These are phyloP conservation scores for Magnaporthiopsis incrustans DNA, from an alignment of 2,329 filamentous ascomycete species.

Conservation along the genomic window DNA sequence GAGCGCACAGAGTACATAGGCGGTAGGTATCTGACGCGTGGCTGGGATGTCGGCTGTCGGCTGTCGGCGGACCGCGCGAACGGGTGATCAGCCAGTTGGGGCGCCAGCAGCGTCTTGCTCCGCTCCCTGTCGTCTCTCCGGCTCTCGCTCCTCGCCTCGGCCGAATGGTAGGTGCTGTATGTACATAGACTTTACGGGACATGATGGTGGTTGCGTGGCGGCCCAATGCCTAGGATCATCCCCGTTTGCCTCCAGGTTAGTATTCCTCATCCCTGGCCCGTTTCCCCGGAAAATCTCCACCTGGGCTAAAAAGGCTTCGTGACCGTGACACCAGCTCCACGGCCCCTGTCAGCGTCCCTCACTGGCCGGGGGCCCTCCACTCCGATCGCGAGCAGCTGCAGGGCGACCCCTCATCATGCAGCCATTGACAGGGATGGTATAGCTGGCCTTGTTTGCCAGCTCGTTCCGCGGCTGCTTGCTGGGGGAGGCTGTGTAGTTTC, in stretches of 20 bases:
- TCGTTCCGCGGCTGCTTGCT: background rate
- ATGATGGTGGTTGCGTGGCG: background rate
- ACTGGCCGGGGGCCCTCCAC: background rate
- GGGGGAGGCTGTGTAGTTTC: background rate
- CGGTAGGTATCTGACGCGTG: background rate
- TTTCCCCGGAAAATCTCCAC: conserved; percentile 15
- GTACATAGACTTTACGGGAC: background rate
- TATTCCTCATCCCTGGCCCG: background rate
- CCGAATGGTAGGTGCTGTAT: background rate
- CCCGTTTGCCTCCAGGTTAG: background rate
- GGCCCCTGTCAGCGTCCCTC: conserved; percentile 1
- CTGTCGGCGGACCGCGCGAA: background rate
- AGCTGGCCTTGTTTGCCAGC: background rate
- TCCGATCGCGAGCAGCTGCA: background rate
- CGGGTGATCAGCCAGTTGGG: background rate
- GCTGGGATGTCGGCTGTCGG: background rate
- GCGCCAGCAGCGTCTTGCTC: background rate
- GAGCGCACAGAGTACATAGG: background rate
- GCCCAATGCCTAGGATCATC: background rate
- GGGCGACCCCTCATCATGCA: background rate
- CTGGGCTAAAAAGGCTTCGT: background rate
- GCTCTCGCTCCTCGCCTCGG: background rate
- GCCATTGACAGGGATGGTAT: background rate
- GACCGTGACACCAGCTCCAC: background rate
- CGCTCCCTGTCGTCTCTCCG: background rate